These are phyloP conservation scores for Debaryomyces nepalensis DNA, from an alignment of 1,139 yeast genomes.

Conservation along the genomic window DNA sequence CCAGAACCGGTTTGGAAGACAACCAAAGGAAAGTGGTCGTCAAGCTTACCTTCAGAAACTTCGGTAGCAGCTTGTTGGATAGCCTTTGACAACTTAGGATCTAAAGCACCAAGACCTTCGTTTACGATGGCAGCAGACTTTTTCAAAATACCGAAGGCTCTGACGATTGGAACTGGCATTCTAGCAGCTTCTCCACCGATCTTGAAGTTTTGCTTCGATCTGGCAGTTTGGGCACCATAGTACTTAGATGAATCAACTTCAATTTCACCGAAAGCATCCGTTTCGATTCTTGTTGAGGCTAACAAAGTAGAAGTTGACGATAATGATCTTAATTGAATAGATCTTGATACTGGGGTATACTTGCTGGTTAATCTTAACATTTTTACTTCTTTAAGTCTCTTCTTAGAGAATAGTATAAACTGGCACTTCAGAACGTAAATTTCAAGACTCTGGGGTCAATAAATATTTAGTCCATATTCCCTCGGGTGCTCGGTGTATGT, in stretches of 20 bases:
- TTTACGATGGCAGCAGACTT: slow-evolving; percentile 95
- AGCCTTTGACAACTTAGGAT: slow-evolving; percentile 80
- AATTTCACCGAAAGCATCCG: slow-evolving; percentile 96
- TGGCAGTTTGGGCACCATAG: slow-evolving; percentile 99
- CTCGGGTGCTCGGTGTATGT: slow-evolving; percentile 16
- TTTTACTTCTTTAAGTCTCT: slow-evolving; percentile 10
- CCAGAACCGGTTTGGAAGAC: slow-evolving; percentile 99
- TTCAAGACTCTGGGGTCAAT: slow-evolving; percentile 20
- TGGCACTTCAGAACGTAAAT: background rate
- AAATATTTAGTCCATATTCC: slow-evolving; percentile 13
- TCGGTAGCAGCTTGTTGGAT: slow-evolving; percentile 95
- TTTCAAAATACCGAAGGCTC: slow-evolving; percentile 91
- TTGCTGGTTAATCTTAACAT: slow-evolving; percentile 37
- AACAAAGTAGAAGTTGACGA: slow-evolving; percentile 30
- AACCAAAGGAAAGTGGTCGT: slow-evolving; percentile 95
- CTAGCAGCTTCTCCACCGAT: slow-evolving; percentile 91
- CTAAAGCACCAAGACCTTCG: slow-evolving; percentile 76
- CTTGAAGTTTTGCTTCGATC: slow-evolving; percentile 89
- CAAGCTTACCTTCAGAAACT: slow-evolving; percentile 87
- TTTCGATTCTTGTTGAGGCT: slow-evolving; percentile 66
- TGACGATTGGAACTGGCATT: slow-evolving; percentile 89
- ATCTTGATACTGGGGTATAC: slow-evolving; percentile 21
- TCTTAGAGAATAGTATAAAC: slow-evolving; percentile 3
- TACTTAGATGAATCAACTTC: slow-evolving; percentile 84
- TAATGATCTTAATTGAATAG: slow-evolving; percentile 31